Evolutionary conservation across 164 flowering plant species (phyloP).

Genomic region (Tinospora cordifolia): DNA sequence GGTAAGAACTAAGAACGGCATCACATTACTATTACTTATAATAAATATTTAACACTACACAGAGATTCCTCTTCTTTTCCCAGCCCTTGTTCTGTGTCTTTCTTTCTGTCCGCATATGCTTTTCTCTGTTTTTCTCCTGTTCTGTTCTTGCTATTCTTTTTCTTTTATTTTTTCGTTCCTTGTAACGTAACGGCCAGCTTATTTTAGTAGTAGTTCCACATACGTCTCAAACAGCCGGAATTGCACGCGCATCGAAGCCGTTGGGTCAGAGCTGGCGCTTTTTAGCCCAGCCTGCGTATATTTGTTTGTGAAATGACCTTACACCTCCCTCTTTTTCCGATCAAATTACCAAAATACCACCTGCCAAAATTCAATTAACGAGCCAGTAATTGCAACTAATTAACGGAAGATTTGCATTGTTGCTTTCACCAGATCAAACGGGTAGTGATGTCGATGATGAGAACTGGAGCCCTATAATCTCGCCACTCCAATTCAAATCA

Average conservation of each 20-base stretch:
- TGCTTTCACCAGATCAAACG: conserved; percentile 25
- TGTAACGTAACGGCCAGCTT: not conserved
- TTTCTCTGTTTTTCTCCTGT: too few relatives aligned
- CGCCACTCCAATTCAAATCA: conserved; percentile 18
- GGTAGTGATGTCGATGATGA: conserved; percentile 14
- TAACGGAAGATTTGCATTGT: not conserved
- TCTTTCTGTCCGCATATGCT: too few relatives aligned
- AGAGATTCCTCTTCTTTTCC: not conserved
- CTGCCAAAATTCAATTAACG: too few relatives aligned
- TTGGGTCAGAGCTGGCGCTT: not conserved
- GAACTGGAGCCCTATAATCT: conserved; percentile 14
- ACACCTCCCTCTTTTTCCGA: not conserved
- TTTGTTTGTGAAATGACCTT: not conserved
- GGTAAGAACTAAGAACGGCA: conserved; percentile 19
- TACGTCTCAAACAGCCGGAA: not conserved
- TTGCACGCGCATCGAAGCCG: not conserved
- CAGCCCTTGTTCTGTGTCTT: not conserved
- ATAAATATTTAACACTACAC: too few relatives aligned
- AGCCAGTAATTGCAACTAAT: too few relatives aligned
- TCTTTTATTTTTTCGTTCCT: too few relatives aligned
- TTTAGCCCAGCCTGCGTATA: not conserved
- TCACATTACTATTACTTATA: too few relatives aligned
- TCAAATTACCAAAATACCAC: too few relatives aligned
- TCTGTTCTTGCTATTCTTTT: too few relatives aligned
- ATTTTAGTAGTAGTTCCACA: not conserved